Base-by-base conservation (phyloP, 2,329 filamentous ascomycete species). In the Monilinia fructigena region DNA sequence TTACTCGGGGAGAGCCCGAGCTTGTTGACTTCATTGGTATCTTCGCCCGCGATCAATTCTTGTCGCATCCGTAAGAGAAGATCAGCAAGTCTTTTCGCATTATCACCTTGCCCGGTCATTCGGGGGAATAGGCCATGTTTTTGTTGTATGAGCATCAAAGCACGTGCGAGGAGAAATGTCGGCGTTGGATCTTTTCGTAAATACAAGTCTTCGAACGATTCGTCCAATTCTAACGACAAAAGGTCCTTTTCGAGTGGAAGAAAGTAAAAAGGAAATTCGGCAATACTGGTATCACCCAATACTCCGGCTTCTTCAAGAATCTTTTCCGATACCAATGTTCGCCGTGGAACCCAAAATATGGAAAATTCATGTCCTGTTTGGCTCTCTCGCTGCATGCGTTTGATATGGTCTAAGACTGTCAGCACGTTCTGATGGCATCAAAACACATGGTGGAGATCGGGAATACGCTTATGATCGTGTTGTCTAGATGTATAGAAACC, bases 341-440 rank as follows among this genome's bases (percentile, higher is more conserved):
- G 90, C 67, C 95, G 88, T 7, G 96, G 94, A 53, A 96, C 91
- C 91, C 95, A 98, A 76, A 97, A 94, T 73, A 99, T 90, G 70
- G 93, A 94, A 76, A 98, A 97, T 74, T 99, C 94, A 84, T 99
- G 95, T 72, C 93, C 91, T 56, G 89, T 91, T 74, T 92, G 90
- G 76, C 90, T 93, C 78, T 95, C 92, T 75, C 89, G 90, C 74
- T 94, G 92, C 67, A 98, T 83, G 68, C 91, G 89, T 77, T 93
- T 94, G 73, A 98, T 93, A 81, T 98, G 93, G 72, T 91, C 94
- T 97, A 75, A 62, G 74, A 55, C 65, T 84, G 83, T 90, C 79
- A 89, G 86, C 82, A 81, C 77, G 77, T 77, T 74, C 81, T 86
- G 80, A 84, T 80, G 82, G 82, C 81, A 81, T 78, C 67, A 75